Evolutionary conservation across 306 rosid species (phyloP).

Genomic region (Sechiopsis laciniata): DNA sequence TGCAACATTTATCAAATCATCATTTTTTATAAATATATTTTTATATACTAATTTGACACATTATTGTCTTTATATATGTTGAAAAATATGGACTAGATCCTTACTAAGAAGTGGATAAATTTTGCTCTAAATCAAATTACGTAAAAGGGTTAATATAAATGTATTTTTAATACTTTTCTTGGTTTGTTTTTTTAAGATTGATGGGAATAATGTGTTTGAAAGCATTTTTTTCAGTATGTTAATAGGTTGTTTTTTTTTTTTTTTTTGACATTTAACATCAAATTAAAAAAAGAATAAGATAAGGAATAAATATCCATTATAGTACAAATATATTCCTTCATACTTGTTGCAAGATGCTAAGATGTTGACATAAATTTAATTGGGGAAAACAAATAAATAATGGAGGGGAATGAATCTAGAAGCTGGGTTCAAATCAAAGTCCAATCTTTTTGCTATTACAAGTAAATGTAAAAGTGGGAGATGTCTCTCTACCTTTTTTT

Average conservation of each 20-base stretch:
- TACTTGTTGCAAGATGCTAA: background rate
- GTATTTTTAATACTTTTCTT: background rate
- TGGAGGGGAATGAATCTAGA: slow-evolving; percentile 15
- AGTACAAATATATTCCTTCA: slow-evolving; percentile 9
- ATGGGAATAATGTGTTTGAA: too few species aligned
- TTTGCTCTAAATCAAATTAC: background rate
- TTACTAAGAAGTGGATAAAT: too few species aligned
- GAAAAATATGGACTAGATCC: too few species aligned
- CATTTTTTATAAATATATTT: too few species aligned
- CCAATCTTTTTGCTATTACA: slow-evolving; percentile 21
- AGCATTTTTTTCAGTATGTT: background rate
- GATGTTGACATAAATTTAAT: slow-evolving; percentile 6
- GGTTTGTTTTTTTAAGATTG: too few species aligned
- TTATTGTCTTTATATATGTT: too few species aligned
- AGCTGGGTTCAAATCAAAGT: slow-evolving; percentile 18
- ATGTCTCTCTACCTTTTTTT: background rate
- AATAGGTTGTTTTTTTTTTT: background rate
- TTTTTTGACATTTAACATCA: background rate
- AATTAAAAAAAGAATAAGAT: background rate
- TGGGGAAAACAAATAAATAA: background rate
- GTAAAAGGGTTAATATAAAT: background rate
- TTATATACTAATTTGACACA: too few species aligned
- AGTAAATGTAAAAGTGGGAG: background rate
- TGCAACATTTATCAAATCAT: too few species aligned
- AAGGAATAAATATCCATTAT: slow-evolving; percentile 17